A percentile compares a stretch with the other conserved stretches of the same genome.
phyloP scores from a whole-genome alignment of 1,139 yeast species.

The Yamadazyma trypodendri region DNA sequence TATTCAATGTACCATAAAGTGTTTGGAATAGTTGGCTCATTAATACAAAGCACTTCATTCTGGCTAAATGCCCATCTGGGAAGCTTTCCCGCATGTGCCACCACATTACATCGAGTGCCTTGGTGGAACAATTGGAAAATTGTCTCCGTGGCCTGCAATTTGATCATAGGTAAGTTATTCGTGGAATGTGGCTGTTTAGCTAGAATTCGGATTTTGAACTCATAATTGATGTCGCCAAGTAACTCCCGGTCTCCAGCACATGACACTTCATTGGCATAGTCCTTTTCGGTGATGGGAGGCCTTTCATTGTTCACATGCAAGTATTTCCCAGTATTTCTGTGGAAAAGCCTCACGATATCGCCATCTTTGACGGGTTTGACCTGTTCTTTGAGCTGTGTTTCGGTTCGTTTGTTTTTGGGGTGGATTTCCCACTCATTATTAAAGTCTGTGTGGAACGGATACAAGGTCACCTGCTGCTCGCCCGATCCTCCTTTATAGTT shows the following conservation, averaged over 20 bases:
- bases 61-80: conserved; percentile 73
- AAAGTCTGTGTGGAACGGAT: conserved; percentile 47
- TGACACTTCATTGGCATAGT: conserved; percentile 72
- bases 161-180: conserved; percentile 35
- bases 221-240: conserved; percentile 52
- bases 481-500: conserved; percentile 54
- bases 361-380: conserved; percentile 47
- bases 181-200: conserved; percentile 25
- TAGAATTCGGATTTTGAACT: conserved; percentile 47
- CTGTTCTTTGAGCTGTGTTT: conserved; percentile 29
- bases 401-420: conserved; percentile 29
- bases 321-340: conserved; percentile 57
- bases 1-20: conserved; percentile 67
- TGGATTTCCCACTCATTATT: conserved; percentile 73
- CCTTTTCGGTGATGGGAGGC: conserved; percentile 81
- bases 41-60: conserved; percentile 74
- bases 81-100: conserved; percentile 60
- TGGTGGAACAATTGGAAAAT: conserved; percentile 59
- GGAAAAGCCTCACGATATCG: conserved; percentile 58
- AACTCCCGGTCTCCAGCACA: conserved; percentile 53
- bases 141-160: conserved; percentile 51
- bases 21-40: conserved; percentile 57
- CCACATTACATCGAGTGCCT: conserved; percentile 58
- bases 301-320: conserved; percentile 54
- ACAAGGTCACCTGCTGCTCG: conserved; percentile 70